A percentile compares a stretch with the other conserved stretches of the same genome.
phyloP scores from a whole-genome alignment of 2,329 filamentous ascomycete genomes.

The Botrytis squamosa region DNA sequence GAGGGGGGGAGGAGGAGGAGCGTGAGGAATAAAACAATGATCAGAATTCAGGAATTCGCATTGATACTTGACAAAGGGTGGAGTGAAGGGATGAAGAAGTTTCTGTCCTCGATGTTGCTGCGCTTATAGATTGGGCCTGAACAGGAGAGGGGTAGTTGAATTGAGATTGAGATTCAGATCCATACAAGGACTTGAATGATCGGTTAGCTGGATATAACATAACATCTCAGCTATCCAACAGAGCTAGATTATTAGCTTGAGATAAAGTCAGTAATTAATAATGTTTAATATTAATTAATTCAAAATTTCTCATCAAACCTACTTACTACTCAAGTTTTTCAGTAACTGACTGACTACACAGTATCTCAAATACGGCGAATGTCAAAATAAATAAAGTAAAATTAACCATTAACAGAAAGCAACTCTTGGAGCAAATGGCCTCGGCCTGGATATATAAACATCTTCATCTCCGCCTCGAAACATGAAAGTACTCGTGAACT shows the following conservation, averaged over 20 bases:
- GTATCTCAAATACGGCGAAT: neutral
- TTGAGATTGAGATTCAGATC: neutral
- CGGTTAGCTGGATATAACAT: neutral
- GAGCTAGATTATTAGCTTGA: neutral
- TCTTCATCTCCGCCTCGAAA: neutral
- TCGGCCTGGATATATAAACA: conserved; percentile 6
- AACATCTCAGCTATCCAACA: too few relatives aligned
- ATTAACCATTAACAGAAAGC: neutral
- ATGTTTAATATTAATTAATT: neutral
- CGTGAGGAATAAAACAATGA: too few relatives aligned
- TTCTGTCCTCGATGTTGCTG: too few relatives aligned
- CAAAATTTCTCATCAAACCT: neutral
- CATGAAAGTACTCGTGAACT: neutral
- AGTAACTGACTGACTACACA: neutral
- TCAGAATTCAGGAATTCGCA: too few relatives aligned
- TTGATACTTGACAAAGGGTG: too few relatives aligned
- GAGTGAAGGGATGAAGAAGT: too few relatives aligned
- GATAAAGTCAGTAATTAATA: neutral
- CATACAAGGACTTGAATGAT: rapidly evolving
- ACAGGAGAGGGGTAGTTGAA: neutral
- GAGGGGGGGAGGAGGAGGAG: too few relatives aligned
- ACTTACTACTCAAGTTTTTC: neutral
- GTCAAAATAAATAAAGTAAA: neutral
- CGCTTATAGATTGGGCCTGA: too few relatives aligned
- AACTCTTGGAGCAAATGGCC: conserved; percentile 2